Conservation (phyloP, 148 eudicot genomes). For the Rhododendron molle region DNA sequence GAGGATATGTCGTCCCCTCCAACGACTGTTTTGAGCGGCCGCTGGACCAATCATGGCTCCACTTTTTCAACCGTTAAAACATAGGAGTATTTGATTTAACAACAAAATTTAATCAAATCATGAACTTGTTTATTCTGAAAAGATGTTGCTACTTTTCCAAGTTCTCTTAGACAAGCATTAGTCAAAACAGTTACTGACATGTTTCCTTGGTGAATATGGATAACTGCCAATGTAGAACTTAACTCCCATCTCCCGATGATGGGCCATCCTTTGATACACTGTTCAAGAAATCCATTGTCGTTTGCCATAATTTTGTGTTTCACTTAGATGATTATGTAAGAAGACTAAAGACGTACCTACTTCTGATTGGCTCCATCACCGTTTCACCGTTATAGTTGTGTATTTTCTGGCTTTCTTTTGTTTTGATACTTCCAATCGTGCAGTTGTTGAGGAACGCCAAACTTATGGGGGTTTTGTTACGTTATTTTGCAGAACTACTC, state of each 20-base stretch:
- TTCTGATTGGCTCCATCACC: not conserved
- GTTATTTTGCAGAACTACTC: constrained; percentile 61
- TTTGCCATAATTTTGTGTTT: not conserved
- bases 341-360: not conserved
- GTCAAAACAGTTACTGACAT: not conserved
- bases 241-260: not conserved
- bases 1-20: not conserved
- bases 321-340: not conserved
- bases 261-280: not conserved
- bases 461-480: not conserved
- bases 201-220: not conserved
- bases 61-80: not conserved
- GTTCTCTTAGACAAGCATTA: not conserved
- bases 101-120: not conserved
- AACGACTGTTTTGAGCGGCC: not conserved
- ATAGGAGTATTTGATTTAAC: not conserved
- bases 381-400: not conserved
- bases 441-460: not conserved
- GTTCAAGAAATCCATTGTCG: not conserved
- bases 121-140: constrained; percentile 3
- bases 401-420: not conserved
- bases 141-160: not conserved
- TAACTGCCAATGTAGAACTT: not conserved
- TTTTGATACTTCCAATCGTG: not conserved
- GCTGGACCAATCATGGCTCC: not conserved